Evolutionary conservation across 495 filamentous ascomycete species (phyloP).

Genomic region (Penicillium riverlandense): DNA sequence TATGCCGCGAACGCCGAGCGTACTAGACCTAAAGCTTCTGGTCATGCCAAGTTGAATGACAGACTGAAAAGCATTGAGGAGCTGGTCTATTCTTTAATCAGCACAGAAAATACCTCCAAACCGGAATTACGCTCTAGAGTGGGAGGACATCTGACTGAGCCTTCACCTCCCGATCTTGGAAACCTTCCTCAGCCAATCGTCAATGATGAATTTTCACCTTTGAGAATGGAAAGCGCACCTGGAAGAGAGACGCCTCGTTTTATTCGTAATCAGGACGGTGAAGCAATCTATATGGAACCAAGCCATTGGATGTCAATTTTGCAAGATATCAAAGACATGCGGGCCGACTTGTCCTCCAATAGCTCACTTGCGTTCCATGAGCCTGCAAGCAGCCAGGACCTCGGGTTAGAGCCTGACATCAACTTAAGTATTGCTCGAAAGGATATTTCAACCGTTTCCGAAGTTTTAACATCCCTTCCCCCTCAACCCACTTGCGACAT

Average conservation of each 20-base stretch:
- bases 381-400: neutral
- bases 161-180: no score
- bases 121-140: no score
- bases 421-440: neutral
- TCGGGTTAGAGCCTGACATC: neutral
- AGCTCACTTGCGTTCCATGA: neutral
- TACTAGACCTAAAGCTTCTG: conserved; percentile 17
- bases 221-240: neutral
- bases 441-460: conserved; percentile 7
- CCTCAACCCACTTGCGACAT: conserved; percentile 27
- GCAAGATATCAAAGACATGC: conserved; percentile 33
- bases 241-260: conserved; percentile 1
- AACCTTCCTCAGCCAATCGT: no score
- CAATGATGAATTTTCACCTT: no score
- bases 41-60: conserved; percentile 37
- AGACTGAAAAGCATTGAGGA: conserved; percentile 46
- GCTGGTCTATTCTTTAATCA: conserved; percentile 43
- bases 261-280: conserved; percentile 6
- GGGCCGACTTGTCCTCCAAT: conserved; percentile 20
- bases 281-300: conserved; percentile 39
- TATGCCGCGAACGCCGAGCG: conserved; percentile 39
- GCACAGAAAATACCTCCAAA: conserved; percentile 1
- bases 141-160: no score
- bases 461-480: conserved; percentile 31
- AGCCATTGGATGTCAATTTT: conserved; percentile 53